These are phyloP conservation scores for Diversispora epigaea DNA, from an alignment of 192 early-diverging fungal species.

Conservation along the genomic window DNA sequence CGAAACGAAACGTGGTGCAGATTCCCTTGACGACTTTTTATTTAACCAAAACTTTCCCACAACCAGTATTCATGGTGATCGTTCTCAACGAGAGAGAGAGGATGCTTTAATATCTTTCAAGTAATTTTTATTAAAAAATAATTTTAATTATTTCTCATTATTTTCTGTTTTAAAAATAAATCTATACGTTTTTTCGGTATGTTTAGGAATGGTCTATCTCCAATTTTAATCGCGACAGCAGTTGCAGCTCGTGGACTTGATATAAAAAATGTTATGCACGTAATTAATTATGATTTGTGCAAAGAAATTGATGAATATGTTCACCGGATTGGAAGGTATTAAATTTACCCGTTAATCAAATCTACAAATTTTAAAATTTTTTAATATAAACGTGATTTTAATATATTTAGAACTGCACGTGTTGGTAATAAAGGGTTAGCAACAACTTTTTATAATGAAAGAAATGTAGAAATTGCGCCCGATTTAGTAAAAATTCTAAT, in stretches of 20 bases:
- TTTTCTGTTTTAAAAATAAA: background rate
- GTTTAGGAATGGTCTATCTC: conserved; percentile 43
- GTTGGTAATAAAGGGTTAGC: conserved; percentile 60
- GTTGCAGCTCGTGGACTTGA: conserved; percentile 89
- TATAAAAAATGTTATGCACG: conserved; percentile 84
- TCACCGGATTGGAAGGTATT: conserved; percentile 75
- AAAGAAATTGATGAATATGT: conserved; percentile 84
- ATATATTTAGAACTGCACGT: conserved; percentile 54
- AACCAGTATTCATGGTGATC: conserved; percentile 84
- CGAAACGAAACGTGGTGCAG: conserved; percentile 78
- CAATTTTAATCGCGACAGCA: conserved; percentile 85
- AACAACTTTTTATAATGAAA: conserved; percentile 54
- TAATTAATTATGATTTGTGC: conserved; percentile 84
- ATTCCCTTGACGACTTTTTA: conserved; percentile 71
- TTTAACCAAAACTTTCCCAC: conserved; percentile 69
- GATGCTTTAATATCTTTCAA: conserved; percentile 71
- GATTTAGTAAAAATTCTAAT: conserved; percentile 52
- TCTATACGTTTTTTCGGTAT: background rate
- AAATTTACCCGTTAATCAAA: background rate
- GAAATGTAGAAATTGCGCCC: conserved; percentile 40
- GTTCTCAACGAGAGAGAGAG: conserved; percentile 78
- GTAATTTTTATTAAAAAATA: conserved; percentile 25
- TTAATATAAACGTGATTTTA: background rate
- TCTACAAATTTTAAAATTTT: background rate
- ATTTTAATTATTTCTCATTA: background rate